Conservation (phyloP, 73 alveolate species). For the Paramecium biaurelia region DNA sequence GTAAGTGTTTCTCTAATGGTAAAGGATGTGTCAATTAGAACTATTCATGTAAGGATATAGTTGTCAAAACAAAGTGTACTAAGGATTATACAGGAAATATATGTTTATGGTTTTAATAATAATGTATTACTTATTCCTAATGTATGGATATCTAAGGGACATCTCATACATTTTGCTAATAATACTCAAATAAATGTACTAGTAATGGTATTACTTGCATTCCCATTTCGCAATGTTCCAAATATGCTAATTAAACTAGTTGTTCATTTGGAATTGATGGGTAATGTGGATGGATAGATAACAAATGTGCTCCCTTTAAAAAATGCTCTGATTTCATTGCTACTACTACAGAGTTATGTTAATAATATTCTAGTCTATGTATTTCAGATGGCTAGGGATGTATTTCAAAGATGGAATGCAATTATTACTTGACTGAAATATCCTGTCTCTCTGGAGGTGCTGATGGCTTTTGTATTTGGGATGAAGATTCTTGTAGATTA, state of each 20-base stretch:
- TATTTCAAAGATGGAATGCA: neutral
- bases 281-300: neutral
- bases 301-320: neutral
- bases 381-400: conserved; percentile 25
- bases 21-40: neutral
- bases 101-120: neutral
- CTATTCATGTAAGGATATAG: neutral
- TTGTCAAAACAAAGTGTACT: neutral
- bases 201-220: conserved; percentile 12
- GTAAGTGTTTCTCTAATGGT: neutral
- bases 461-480: conserved; percentile 13
- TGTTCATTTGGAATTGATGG: conserved; percentile 27
- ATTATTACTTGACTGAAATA: neutral
- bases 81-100: neutral
- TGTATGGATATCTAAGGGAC: neutral
- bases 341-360: neutral
- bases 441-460: neutral
- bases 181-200: conserved; percentile 6
- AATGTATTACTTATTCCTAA: neutral
- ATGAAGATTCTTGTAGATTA: neutral
- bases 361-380: neutral
- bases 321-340: neutral
- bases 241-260: neutral
- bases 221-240: neutral
- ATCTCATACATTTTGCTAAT: neutral